A percentile compares a stretch with the other conserved stretches of the same genome.
These are phyloP conservation scores for Aspergillus diversus DNA, from an alignment of 495 filamentous ascomycete genomes.

Conservation along the genomic window DNA sequence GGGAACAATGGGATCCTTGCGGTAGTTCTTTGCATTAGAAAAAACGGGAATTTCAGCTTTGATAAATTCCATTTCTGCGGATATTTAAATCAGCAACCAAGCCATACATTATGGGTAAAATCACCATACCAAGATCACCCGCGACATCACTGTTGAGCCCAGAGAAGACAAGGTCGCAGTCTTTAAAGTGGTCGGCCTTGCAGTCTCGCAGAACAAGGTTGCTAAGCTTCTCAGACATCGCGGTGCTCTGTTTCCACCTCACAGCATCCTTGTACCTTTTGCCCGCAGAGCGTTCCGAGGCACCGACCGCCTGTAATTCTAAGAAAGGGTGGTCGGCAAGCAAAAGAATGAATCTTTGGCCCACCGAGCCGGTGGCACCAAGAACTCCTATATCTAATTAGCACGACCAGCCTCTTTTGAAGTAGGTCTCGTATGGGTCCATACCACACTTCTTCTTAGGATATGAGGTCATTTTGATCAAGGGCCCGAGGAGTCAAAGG, in stretches of 20 bases:
- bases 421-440: constrained; percentile 9
- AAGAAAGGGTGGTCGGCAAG: constrained; percentile 79
- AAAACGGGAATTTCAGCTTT: constrained; percentile 79
- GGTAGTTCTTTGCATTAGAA: constrained; percentile 90
- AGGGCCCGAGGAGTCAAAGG: not conserved
- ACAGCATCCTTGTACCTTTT: constrained; percentile 85
- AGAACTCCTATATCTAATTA: constrained; percentile 45
- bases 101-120: not conserved
- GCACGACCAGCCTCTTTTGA: constrained; percentile 16
- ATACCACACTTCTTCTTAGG: constrained; percentile 55
- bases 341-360: constrained; percentile 83
- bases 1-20: constrained; percentile 79
- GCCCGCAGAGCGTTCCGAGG: constrained; percentile 75
- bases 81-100: constrained; percentile 3
- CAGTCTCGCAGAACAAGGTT: constrained; percentile 76
- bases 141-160: constrained; percentile 85
- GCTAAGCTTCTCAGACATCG: constrained; percentile 68
- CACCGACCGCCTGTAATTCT: constrained; percentile 75
- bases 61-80: constrained; percentile 75
- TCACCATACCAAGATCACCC: constrained; percentile 68
- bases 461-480: constrained; percentile 39
- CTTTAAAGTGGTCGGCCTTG: constrained; percentile 70
- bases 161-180: constrained; percentile 88
- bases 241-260: constrained; percentile 78
- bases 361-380: constrained; percentile 70